These are phyloP conservation scores for Thinopyrum elongatum DNA, from an alignment of 176 grass and related monocot genomes.

Conservation along the genomic window DNA sequence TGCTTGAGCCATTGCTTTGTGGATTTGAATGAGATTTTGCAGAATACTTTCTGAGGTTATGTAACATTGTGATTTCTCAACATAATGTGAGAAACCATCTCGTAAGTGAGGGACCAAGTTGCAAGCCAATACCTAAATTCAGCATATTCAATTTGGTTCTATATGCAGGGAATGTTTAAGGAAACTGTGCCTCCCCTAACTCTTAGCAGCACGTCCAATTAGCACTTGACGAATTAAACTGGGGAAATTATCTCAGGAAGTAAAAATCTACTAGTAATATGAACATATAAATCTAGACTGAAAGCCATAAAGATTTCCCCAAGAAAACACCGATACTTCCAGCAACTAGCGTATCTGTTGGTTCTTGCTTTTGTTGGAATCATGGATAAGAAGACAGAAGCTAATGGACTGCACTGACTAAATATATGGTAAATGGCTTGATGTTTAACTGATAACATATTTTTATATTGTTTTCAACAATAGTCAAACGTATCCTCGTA, in stretches of 20 bases:
- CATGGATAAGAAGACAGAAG: too few relatives aligned
- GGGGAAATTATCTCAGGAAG: background rate
- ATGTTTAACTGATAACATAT: too few relatives aligned
- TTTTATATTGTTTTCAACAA: too few relatives aligned
- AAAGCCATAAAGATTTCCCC: background rate
- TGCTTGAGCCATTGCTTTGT: conserved; percentile 12
- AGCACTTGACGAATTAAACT: background rate
- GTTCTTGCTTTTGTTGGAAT: too few relatives aligned
- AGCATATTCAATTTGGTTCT: background rate
- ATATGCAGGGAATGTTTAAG: background rate
- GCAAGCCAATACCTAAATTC: conserved; percentile 8
- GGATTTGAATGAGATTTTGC: background rate
- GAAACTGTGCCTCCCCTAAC: conserved; percentile 6
- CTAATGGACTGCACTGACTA: too few relatives aligned
- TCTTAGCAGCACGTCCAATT: background rate
- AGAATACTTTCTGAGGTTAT: background rate
- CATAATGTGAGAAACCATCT: background rate
- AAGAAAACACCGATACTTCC: too few relatives aligned
- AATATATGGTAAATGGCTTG: too few relatives aligned
- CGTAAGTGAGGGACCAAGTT: background rate
- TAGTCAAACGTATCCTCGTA: too few relatives aligned
- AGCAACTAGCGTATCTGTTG: too few relatives aligned
- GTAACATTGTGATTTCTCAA: background rate
- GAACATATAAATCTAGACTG: conserved; percentile 11
- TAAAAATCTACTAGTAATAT: background rate